Conservation (phyloP, 495 filamentous ascomycete species). For the Staphylotrichum tortipilum region DNA sequence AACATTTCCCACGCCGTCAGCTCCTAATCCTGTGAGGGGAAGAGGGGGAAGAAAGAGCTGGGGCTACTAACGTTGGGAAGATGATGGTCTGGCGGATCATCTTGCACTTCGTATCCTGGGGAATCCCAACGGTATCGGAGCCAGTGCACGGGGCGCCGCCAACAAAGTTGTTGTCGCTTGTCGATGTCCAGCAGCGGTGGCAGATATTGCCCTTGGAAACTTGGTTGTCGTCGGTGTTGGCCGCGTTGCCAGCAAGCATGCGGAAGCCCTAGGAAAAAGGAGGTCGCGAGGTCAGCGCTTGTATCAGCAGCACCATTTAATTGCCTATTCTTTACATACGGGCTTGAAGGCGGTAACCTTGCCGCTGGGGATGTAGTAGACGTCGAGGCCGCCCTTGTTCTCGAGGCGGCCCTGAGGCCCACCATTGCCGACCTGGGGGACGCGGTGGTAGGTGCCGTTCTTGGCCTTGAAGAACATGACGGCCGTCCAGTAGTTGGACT, state of each 20-base stretch:
- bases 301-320: no score
- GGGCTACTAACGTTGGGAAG: conserved; percentile 33
- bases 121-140: conserved; percentile 50
- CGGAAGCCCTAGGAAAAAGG: conserved; percentile 45
- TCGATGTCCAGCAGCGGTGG: conserved; percentile 47
- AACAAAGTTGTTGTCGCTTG: conserved; percentile 37
- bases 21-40: not conserved
- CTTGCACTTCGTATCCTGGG: conserved; percentile 40
- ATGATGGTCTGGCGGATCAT: conserved; percentile 53
- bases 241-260: conserved; percentile 42
- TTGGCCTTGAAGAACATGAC: conserved; percentile 55
- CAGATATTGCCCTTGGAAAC: conserved; percentile 46
- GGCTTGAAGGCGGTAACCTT: conserved; percentile 47
- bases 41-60: not conserved
- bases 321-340: conserved; percentile 42
- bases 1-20: conserved; percentile 12
- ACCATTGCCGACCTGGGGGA: conserved; percentile 54
- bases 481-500: conserved; percentile 71
- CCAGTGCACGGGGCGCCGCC: conserved; percentile 40
- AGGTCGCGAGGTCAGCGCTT: conserved; percentile 40
- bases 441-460: conserved; percentile 64
- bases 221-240: conserved; percentile 40
- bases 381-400: conserved; percentile 53
- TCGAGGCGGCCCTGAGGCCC: conserved; percentile 52
- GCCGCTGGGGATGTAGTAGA: conserved; percentile 39